Conservation (phyloP, 108 stramenopile genomes). For the Cyclotella baltica region DNA sequence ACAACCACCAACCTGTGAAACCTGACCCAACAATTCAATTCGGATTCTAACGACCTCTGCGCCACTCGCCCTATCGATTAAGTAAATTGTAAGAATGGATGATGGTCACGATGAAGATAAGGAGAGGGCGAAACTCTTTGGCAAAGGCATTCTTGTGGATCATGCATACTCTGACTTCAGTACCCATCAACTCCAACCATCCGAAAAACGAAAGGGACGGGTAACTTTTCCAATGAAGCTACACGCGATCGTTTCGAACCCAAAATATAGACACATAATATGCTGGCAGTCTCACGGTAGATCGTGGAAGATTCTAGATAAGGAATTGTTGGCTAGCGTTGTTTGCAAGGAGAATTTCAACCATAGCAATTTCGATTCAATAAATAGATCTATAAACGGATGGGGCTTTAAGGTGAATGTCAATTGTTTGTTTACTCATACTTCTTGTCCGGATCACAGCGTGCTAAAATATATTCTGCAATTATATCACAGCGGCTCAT, state of each 20-base stretch:
- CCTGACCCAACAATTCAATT: no score
- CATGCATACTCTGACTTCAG: conserved; percentile 45
- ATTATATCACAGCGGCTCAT: background rate
- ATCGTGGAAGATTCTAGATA: conserved; percentile 31
- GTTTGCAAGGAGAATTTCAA: conserved; percentile 25
- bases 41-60: no score
- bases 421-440: background rate
- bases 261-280: conserved; percentile 60
- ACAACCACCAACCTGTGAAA: no score
- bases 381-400: conserved; percentile 43
- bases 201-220: background rate
- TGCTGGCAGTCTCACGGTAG: conserved; percentile 57
- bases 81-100: no score
- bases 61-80: no score
- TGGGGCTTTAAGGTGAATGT: conserved; percentile 51
- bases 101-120: background rate
- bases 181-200: background rate
- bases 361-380: conserved; percentile 30
- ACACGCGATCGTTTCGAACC: conserved; percentile 62
- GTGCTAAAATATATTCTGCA: no score
- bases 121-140: background rate
- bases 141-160: conserved; percentile 16
- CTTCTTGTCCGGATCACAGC: no score
- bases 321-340: conserved; percentile 29
- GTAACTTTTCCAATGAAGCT: conserved; percentile 62